Conservation (phyloP, 225 moss, liverwort and hornwort species). For the Asterella californica region DNA sequence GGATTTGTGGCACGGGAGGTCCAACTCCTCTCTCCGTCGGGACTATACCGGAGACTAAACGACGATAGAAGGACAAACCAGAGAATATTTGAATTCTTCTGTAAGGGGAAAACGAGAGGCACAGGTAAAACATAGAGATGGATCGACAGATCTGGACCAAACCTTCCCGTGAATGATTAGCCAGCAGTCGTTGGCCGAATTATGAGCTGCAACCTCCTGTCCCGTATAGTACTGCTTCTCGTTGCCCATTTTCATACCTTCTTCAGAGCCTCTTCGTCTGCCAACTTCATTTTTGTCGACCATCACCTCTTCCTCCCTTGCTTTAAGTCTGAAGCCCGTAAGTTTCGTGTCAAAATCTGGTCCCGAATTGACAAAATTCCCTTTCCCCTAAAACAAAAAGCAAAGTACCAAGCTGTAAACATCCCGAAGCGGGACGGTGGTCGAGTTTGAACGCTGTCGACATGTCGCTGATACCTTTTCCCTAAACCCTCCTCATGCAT, state of each 20-base stretch:
- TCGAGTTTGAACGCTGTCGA: too few relatives aligned
- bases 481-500: too few relatives aligned
- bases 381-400: background rate
- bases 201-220: slow-evolving; percentile 19
- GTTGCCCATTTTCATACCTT: background rate
- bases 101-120: background rate
- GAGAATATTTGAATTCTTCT: background rate
- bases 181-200: slow-evolving; percentile 23
- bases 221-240: slow-evolving; percentile 13
- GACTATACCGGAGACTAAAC: background rate
- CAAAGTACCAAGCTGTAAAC: too few relatives aligned
- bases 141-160: background rate
- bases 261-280: background rate
- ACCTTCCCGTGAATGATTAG: slow-evolving; percentile 28
- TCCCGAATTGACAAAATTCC: too few relatives aligned
- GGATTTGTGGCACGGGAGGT: background rate
- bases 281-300: background rate
- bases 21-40: background rate
- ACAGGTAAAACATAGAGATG: background rate
- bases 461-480: too few relatives aligned
- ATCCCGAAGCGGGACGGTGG: too few relatives aligned
- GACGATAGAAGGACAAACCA: background rate
- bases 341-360: background rate
- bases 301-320: background rate
- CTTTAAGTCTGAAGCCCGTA: background rate